Base-by-base conservation (phyloP, 176 grass and related monocot species). In the Elaeis guineensis region DNA sequence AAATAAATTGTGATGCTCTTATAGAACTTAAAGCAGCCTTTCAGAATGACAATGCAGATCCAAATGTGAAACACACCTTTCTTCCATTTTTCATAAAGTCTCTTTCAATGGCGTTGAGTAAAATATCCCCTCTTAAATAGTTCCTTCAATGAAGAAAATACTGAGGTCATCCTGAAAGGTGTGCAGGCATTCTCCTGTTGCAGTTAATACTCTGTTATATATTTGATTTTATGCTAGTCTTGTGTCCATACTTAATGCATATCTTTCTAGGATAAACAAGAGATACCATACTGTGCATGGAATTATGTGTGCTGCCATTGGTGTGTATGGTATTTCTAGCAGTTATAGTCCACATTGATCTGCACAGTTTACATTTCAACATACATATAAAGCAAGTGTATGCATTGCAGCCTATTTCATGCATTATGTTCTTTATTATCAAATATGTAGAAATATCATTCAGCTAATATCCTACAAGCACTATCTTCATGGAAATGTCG, bases 31-130 rank as follows among this genome's bases (percentile, higher is more conserved):
- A 97, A 73, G 35, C 66, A 19, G 55, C 24, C 51, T 97, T 97
- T 67, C 75, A 91, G 59, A 91, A 75, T 25, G 81, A 77, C 53
- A 97, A 88, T 56, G 91, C 79, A 23, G 92, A 88, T 77, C 73
- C 80, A 29, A 88, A 55, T 71, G 71, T 97, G 52, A 97, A 91
- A 76, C 87, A 91, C 64, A 89, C 92, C 1, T 91, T 88, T 75
- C 83, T 97, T 70, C 92, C 92, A 17, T 97, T 91, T 73, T 84
- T 97, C 29, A 73, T 97, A 61, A 97, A 97, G 53, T 90, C 92
- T 63, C 84, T 91, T 59, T 97, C 92, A 65, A 63, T 85, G 65
- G 78, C 92, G 61, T 51, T 97, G 48, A 91, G 48, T 74, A 91
- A 85, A n/a, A 82, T 88, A 90, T 49, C 92, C 92, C 48, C 26